Evolutionary conservation across 225 moss, liverwort and hornwort species (phyloP), one percentile per base, ranked within the genome.

Genomic region (Physcomitrium patens): DNA sequence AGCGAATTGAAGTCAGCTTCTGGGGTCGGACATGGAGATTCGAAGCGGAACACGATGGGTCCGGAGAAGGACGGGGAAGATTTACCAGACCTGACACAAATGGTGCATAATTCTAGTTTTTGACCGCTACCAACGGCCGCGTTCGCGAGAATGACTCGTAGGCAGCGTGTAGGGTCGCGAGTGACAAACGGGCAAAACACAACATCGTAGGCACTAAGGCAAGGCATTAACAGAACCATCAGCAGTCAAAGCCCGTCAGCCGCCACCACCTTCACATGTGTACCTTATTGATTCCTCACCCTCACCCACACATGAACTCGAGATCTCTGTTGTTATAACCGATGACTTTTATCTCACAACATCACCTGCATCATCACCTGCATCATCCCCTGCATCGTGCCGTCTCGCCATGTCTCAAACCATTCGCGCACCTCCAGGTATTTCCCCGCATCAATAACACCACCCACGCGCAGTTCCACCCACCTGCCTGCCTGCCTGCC

Each of bases 71-170:
- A 65, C 61, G 45, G 31, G 37, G 69, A 62, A 18, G 65, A 62
- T 68, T 75, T 73, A 82, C 58, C 17, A 73, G 77, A 77, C 73
- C 51, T 68, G 68, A 57, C 68, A 51, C 68, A 68, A 76, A 54
- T 3, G 78, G 31, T 23, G 67, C 73, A 4, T 4, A 37, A 37
- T 37, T 77, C 50, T 52, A 83, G 51, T 65, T 76, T 64, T 62
- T 46, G 64, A 28, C 71, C 71, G 14, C 68, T 51, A 67, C 43
- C 45, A 67, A 20, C 15, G 76, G 31, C 68, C 18, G 18, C 63
- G 49, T 54, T 45, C 17, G 6, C 18, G 77, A 4, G 31, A 37
- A 37, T 4, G 2, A 5, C 2, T 18, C 67, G 43, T 44, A 67
- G 53, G 37, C 67, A 11, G 66, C 10, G 60, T 47, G 56, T 55